Evolutionary conservation across 2,329 filamentous ascomycete species (phyloP).

Genomic region (Botryotinia calthae): DNA sequence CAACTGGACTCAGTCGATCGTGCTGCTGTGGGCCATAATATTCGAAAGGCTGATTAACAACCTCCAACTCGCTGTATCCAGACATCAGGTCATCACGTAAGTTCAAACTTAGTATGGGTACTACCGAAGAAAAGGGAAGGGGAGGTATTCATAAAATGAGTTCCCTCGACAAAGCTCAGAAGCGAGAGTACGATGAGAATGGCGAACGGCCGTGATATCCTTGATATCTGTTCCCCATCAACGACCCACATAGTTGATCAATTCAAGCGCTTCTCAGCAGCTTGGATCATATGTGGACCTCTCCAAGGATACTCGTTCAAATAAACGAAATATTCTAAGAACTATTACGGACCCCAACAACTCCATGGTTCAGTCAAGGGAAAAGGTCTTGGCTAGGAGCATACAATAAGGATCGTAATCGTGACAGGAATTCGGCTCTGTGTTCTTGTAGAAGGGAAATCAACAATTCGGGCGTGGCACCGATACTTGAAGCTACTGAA

Average conservation of each 20-base stretch:
- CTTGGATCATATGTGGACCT: constrained; percentile 3
- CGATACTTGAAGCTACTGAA: background rate
- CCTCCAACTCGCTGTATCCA: constrained; percentile 14
- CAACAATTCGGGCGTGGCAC: too few relatives aligned
- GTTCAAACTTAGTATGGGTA: background rate
- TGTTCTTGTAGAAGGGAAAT: background rate
- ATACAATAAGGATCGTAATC: background rate
- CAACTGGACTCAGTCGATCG: background rate
- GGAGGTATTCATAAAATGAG: background rate
- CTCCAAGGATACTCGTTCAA: background rate
- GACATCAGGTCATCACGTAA: constrained; percentile 16
- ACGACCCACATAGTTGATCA: constrained; percentile 8
- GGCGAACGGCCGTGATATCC: background rate
- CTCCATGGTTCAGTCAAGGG: background rate
- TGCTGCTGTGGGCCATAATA: constrained; percentile 4
- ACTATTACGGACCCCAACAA: background rate
- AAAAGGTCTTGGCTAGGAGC: background rate
- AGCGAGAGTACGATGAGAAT: background rate
- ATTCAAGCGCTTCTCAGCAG: constrained; percentile 8
- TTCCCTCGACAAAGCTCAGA: background rate
- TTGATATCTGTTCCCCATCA: background rate
- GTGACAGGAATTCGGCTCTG: background rate
- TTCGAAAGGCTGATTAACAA: constrained; percentile 13
- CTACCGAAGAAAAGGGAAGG: background rate
- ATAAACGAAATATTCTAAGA: background rate